Evolutionary conservation across 225 moss, liverwort and hornwort genomes (phyloP), one percentile per base, ranked within the genome.

Genomic region (Polytrichum commune): DNA sequence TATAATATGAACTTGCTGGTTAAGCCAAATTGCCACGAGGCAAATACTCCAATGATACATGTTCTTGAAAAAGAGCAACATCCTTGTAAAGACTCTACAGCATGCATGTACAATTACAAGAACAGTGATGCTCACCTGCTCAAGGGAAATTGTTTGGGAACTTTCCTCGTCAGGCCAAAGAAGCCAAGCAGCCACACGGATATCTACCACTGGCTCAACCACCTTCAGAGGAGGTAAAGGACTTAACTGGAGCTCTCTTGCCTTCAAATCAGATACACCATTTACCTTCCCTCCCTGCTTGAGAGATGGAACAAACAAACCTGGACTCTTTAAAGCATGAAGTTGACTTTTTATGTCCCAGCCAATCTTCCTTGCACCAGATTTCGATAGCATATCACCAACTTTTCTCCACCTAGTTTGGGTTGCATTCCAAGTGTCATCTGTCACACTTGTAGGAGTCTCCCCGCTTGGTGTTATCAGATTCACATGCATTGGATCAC

Each of bases 131-230:
- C 73, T 75, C 60, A 93, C 92, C 85, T 90, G 94, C 80, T 97
- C 97, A 67, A 97, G 80, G 54, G 89, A 82, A 58, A 79, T 74
- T 27, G 54, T 80, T 19, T 88, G 86, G 72, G 82, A 80, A 67
- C 94, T 91, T 73, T 93, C 93, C 78, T 97, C 97, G 84, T 97
- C 94, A 63, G 94, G 97, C 97, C 97, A 94, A 71, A 97, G 91
- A 78, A 97, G 90, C 94, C 97, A 97, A 56, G 97, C 91, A 76
- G 78, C 88, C 64, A 94, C 75, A 64, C 91, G 94, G 64, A 87
- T 78, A 80, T 97, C 94, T 16, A 89, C 35, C 19, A 80, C 86
- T 33, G 90, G 85, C 71, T 90, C 90, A 77, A 79, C 74, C 79
- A 97, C 76, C 54, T 80, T 63, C 71, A 90, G 73, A 56, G 88